Evolutionary conservation across 148 eudicot genomes (phyloP), one percentile per base, ranked within the genome.

Genomic region (Persicaria tinctoria): DNA sequence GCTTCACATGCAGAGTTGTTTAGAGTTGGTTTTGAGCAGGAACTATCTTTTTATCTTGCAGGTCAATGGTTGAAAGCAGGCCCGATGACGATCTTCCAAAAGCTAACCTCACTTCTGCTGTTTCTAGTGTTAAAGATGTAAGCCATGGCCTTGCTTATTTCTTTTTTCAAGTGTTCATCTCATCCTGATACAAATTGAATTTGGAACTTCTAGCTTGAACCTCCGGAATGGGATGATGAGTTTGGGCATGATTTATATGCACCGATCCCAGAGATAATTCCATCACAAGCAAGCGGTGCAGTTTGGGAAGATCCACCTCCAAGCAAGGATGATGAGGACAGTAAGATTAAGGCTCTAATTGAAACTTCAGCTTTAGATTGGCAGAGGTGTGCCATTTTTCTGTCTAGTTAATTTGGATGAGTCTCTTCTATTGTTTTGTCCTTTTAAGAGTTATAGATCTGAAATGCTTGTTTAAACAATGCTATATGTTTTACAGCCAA

Each of bases 241-340:
- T 94, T 91, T 85, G 98, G 96, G 49, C 83, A 86, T 85, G 98
- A 94, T 81, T 82, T 87, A 13, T 91, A 91, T 78, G 89, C 91
- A 20, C 86, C 89, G 17, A 87, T 84, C 59, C 91, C 96, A 74
- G 92, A 89, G 77, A 77, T 80, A 5, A 63, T 74, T n/a, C 77
- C 89, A 44, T 79, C 78, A 69, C 86, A 82, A 79, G 64, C 87
- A 14, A 84, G 76, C 86, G 84, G 84, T 81, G 84, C 78, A 47
- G 79, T 82, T 70, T 92, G 83, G 70, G 89, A 88, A 78, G 88
- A 87, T 76, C 83, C 85, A 46, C 84, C 90, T 73, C 81, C 87
- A 16, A 89, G 85, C 78, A 85, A 90, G 85, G 92, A 75, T 75
- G 98, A 94, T 7, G 92, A 94, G 87, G 96, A 92, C 75, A 86